Evolutionary conservation across 2,329 filamentous ascomycete genomes (phyloP).

Genomic region (Periconia macrospinosa): DNA sequence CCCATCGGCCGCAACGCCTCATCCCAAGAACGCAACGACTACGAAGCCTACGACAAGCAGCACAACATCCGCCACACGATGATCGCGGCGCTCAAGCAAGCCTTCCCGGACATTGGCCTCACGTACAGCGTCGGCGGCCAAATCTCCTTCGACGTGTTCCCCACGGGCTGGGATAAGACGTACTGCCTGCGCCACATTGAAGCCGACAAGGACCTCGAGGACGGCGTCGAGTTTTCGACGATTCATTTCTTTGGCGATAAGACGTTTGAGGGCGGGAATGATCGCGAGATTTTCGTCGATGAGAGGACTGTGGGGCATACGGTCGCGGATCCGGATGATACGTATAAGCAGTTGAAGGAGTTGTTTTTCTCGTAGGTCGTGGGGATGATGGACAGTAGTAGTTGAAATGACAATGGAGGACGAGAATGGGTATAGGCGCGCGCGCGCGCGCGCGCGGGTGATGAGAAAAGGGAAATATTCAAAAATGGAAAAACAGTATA

Average conservation of each 20-base stretch:
- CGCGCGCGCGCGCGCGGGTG: too few relatives aligned
- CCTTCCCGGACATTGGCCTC: conserved; percentile 80
- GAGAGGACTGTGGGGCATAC: conserved; percentile 80
- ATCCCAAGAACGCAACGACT: conserved; percentile 77
- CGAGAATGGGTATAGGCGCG: too few relatives aligned
- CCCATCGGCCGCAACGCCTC: conserved; percentile 86
- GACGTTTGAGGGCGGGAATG: conserved; percentile 86
- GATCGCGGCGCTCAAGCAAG: conserved; percentile 73
- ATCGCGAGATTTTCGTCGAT: conserved; percentile 91
- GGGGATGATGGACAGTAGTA: too few relatives aligned
- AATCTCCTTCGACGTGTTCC: conserved; percentile 98
- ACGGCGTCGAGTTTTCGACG: conserved; percentile 76
- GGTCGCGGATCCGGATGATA: conserved; percentile 81
- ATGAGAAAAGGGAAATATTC: too few relatives aligned
- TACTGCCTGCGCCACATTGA: conserved; percentile 91
- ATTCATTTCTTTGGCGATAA: conserved; percentile 99
- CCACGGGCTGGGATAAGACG: conserved; percentile 96
- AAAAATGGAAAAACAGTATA: too few relatives aligned
- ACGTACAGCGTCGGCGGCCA: conserved; percentile 96
- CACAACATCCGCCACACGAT: conserved; percentile 77
- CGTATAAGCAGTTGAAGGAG: conserved; percentile 76
- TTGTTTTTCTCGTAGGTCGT: conserved; percentile 57
- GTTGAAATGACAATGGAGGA: too few relatives aligned
- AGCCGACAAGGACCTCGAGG: conserved; percentile 67
- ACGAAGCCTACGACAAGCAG: conserved; percentile 76